Evolutionary conservation across 2,329 filamentous ascomycete species (phyloP).

Genomic region (Cytospora piceae): DNA sequence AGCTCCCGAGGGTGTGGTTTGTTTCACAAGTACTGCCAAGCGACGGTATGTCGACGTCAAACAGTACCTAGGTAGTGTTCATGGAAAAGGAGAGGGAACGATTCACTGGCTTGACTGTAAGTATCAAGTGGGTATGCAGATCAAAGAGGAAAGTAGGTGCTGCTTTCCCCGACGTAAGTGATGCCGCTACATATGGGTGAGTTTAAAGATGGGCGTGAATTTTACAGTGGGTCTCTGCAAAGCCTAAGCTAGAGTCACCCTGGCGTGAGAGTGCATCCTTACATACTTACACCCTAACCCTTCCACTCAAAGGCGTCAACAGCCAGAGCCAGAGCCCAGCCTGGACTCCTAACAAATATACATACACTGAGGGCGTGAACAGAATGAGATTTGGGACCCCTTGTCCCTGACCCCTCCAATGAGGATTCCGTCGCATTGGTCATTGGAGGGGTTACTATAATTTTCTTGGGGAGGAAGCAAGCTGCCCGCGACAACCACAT

Average conservation of each 20-base stretch:
- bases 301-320: no score
- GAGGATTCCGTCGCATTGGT: background rate
- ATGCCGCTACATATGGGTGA: slow-evolving; percentile 4
- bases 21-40: background rate
- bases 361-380: background rate
- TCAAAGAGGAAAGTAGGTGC: background rate
- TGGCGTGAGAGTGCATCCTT: background rate
- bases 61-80: background rate
- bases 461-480: background rate
- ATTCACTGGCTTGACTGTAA: background rate
- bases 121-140: background rate
- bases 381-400: background rate
- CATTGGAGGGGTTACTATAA: slow-evolving; percentile 5
- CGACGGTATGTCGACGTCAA: background rate
- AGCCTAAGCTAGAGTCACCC: background rate
- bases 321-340: no score
- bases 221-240: slow-evolving; percentile 22
- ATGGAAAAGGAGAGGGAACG: background rate
- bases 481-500: background rate
- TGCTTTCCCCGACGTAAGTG: background rate
- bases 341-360: no score
- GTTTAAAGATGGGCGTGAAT: slow-evolving; percentile 24
- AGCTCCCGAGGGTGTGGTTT: background rate
- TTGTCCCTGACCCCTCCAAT: background rate
- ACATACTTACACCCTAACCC: no score